Evolutionary conservation across 805 yeast species (phyloP), one percentile per base, ranked within the genome.

Genomic region (Spathaspora sp.): DNA sequence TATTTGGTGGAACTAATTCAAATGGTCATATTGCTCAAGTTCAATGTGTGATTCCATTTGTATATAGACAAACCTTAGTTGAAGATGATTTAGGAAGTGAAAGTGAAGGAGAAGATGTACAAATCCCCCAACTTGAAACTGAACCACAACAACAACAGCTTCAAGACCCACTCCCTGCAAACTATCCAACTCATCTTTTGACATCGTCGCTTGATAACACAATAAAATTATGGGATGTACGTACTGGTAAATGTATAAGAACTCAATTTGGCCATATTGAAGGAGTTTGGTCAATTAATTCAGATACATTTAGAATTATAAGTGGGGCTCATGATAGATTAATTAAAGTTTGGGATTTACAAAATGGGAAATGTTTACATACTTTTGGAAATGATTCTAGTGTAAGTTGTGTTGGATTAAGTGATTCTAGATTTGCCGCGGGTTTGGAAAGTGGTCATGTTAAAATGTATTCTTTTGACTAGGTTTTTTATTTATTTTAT

Each of bases 221-320:
- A 6, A 90, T 92, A 66, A 90, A 92, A 65, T 68, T 93, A 46
- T 92, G 97, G 97, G 96, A 90, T 59, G 86, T 91, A 29, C 76
- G 76, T 55, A 82, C 94, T 0, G 97, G 97, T 3, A 82, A 83
- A 66, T 93, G 98, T 63, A 81, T 91, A 10, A 78, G 97, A 52
- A 94, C 99, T 0, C 93, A 94, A 67, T 94, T 93, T 72, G 99
- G 99, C 2, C 99, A 94, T 65, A 90, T 93, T 50, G 98, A 94
- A 69, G 99, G 99, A 19, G 97, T 94, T 17, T 93, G 98, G 97
- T 90, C 93, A 43, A 87, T 94, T 51, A 90, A 94, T 16, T 96
- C 97, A 0, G 98, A 94, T 72, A 91, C 92, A 40, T 94, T 94
- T 76, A 80, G 99, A 58, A 88, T 94, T 44, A 88, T 93, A 10